These are phyloP conservation scores for Cetraspora pellucida DNA, from an alignment of 192 early-diverging fungal genomes.

Conservation along the genomic window DNA sequence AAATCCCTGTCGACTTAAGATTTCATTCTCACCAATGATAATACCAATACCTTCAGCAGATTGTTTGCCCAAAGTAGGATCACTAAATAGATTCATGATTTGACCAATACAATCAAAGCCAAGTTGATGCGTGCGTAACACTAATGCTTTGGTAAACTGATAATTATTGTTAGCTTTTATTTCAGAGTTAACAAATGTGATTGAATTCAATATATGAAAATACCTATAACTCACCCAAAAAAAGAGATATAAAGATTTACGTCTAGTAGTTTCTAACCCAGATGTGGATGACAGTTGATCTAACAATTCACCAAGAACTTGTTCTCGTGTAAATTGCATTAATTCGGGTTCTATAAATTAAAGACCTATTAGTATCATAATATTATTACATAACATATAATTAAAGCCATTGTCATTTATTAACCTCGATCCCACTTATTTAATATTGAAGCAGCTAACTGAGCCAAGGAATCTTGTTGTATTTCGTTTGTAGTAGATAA, in stretches of 20 bases:
- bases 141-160: conserved; percentile 69
- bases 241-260: conserved; percentile 24
- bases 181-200: background rate
- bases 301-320: conserved; percentile 17
- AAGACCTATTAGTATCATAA: no score
- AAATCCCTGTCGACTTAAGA: conserved; percentile 71
- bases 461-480: conserved; percentile 56
- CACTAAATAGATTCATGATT: conserved; percentile 56
- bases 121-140: conserved; percentile 52
- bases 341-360: conserved; percentile 35
- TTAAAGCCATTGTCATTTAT: conserved; percentile 21
- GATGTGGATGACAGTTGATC: background rate
- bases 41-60: conserved; percentile 72
- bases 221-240: conserved; percentile 37
- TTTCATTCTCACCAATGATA: conserved; percentile 75
- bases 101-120: conserved; percentile 59
- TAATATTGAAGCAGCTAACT: conserved; percentile 61
- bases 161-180: background rate
- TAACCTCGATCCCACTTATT: conserved; percentile 67
- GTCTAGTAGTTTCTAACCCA: background rate
- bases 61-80: conserved; percentile 43
- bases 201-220: background rate
- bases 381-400: no score
- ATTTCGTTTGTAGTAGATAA: conserved; percentile 44
- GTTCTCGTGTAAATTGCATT: conserved; percentile 35